These are phyloP conservation scores for Lodderomyces jiufengensis DNA, from an alignment of 1,139 yeast genomes.

Conservation along the genomic window DNA sequence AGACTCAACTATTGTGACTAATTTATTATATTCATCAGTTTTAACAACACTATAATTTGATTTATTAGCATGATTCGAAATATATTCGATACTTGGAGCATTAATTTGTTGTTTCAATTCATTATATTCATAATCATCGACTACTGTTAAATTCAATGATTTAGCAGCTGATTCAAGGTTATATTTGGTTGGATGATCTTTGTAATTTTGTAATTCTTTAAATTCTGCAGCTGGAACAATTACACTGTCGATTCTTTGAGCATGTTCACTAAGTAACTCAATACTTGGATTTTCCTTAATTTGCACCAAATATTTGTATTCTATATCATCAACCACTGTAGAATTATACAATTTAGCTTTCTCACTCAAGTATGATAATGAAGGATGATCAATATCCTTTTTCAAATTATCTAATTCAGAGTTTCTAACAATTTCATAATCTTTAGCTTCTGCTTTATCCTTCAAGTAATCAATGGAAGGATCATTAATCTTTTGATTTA, in stretches of 20 bases:
- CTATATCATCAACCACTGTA: constrained; percentile 18
- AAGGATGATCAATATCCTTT: constrained; percentile 19
- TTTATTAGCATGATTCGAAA: constrained; percentile 19
- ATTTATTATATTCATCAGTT: constrained; percentile 21
- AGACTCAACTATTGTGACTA: constrained; percentile 24
- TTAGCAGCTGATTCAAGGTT: constrained; percentile 19
- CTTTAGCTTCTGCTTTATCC: constrained; percentile 16
- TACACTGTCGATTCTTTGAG: constrained; percentile 15
- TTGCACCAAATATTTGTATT: constrained; percentile 14
- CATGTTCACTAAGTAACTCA: constrained; percentile 24
- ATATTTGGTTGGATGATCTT: constrained; percentile 18
- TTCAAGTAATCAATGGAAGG: constrained; percentile 30
- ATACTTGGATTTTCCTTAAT: constrained; percentile 21
- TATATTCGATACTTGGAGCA: constrained; percentile 19
- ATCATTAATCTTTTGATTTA: constrained; percentile 16
- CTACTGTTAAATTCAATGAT: constrained; percentile 15
- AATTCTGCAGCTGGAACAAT: constrained; percentile 19
- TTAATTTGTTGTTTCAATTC: constrained; percentile 15
- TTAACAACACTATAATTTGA: constrained; percentile 20
- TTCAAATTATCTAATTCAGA: constrained; percentile 18
- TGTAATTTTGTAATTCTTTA: constrained; percentile 15
- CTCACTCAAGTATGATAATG: constrained; percentile 22
- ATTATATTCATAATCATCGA: constrained; percentile 10
- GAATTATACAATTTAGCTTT: constrained; percentile 19
- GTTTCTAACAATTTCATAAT: constrained; percentile 22